These are phyloP conservation scores for Lasiodiplodia sp. DNA, from an alignment of 2,329 filamentous ascomycete genomes.

Conservation along the genomic window DNA sequence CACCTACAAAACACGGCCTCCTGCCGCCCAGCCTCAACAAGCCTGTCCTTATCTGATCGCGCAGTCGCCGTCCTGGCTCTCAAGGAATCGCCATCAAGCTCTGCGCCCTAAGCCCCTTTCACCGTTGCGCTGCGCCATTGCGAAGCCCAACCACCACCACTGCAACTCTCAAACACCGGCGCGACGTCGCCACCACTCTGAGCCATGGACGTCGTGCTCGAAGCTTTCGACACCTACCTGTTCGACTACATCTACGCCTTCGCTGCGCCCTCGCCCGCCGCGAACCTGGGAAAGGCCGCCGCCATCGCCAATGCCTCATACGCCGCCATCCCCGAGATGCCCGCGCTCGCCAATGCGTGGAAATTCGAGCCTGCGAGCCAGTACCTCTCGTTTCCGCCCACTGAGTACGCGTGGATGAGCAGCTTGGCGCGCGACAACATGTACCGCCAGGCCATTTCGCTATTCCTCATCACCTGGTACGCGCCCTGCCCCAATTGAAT, in stretches of 20 bases:
- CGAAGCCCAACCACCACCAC: slow-evolving; percentile 1
- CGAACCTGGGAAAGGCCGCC: slow-evolving; percentile 31
- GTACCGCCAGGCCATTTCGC: slow-evolving; percentile 73
- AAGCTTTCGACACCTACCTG: slow-evolving; percentile 80
- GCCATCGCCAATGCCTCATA: slow-evolving; percentile 63
- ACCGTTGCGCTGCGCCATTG: background rate
- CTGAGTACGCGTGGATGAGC: slow-evolving; percentile 80
- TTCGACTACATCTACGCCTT: slow-evolving; percentile 81
- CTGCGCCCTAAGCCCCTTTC: slow-evolving; percentile 16
- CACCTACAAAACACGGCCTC: slow-evolving; percentile 22
- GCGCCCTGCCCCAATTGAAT: slow-evolving; percentile 23
- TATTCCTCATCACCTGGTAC: slow-evolving; percentile 89
- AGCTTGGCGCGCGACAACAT: slow-evolving; percentile 79
- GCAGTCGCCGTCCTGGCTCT: background rate
- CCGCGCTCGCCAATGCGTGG: slow-evolving; percentile 57
- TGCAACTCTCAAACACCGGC: background rate
- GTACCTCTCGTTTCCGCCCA: slow-evolving; percentile 73
- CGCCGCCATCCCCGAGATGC: slow-evolving; percentile 49
- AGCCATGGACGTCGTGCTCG: slow-evolving; percentile 91
- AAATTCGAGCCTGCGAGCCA: slow-evolving; percentile 76
- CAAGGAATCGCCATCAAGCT: background rate
- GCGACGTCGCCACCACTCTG: slow-evolving; percentile 21
- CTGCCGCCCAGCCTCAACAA: background rate
- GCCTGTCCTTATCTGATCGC: slow-evolving; percentile 19
- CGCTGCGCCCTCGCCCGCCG: slow-evolving; percentile 68